Evolutionary conservation across 345 rosid genomes (phyloP), one percentile per base, ranked within the genome.

Genomic region (Murraya koenigii): DNA sequence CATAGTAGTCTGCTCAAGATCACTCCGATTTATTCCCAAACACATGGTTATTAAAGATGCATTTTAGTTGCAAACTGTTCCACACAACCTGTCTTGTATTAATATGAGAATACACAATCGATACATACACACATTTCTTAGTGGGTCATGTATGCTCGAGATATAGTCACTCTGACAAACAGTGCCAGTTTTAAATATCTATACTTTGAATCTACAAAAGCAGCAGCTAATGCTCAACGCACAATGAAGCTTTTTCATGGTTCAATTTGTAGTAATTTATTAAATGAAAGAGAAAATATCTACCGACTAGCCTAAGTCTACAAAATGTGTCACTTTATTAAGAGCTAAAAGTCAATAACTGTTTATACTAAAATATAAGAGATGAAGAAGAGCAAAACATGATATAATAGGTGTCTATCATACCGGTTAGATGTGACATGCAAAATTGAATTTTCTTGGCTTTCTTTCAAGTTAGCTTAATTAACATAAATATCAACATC

Each of bases 131-230:
- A 65, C 7, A 65, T 32, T 30, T 54, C 1, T 11, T 52, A 7
- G 26, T 54, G 17, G 75, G 30, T 20, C 8, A 9, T 5, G 22
- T 56, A 26, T 41, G 5, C 35, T 39, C 23, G 20, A 38, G 35
- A 23, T 32, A 61, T 38, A 19, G 66, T 32, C 39, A 23, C 74
- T 41, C 59, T 75, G 89, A 94, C 97, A 77, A 86, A 93, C 75
- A n/a, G 95, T 74, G 84, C 92, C 0, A 97, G 98, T 56, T 80
- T 47, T 72, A 97, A 93, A 32, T 93, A 93, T 81, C 81, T 94
- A 74, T 88, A 88, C 36, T 93, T 91, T 78, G 94, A 90, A 20
- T 78, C 88, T 13, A 83, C 87, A 66, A 89, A 91, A 58, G 93
- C 84, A 0, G 90, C 97, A 14, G 86, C 81, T 3, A 82, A 78